Base-by-base conservation (phyloP, 2,329 filamentous ascomycete species). In the Phoma sp. region DNA sequence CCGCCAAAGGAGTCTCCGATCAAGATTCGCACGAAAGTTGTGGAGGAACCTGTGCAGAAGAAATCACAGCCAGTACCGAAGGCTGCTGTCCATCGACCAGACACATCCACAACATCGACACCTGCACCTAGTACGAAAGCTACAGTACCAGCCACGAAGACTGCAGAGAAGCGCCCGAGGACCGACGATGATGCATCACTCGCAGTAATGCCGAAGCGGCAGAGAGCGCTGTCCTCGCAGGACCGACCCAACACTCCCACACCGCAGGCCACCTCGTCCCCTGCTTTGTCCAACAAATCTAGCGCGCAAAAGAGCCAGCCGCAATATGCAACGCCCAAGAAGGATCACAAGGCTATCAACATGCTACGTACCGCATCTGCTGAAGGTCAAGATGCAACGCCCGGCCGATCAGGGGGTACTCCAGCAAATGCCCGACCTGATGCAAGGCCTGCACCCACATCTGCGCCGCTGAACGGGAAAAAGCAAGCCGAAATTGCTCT, bases 351-450 rank as follows among this genome's bases (percentile, higher is more conserved):
- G 34, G 62, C 71, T 1, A 53, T 73, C 47, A 69, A 61, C 45
- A 75, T 76, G 74, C 54, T 72, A 32, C 74, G 74, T 10, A 68
- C 68, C 1, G 56, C 50, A 21, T 77, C 74, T 1, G 57, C 68
- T 9, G 72, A 75, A 15, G 67, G 74, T 34, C 60, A 67, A 29
- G 70, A 74, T 36, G 55, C 68, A 11, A 75, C 72, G 3, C 73
- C 73, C 29, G 73, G 71, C 4, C 68, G 68, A 23, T 71, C 70
- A 23, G 73, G 63, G 3, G 54, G 62, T 15, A 72, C 72, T 30
- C 70, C 71, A 21, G 54, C 67, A 7, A 56, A 56, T 17, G 53
- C 52, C 15, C 66, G 71, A 42, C 49, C 54, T 12, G 67, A 74
- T 33, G 34, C 52, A 18, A 69, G 66, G 40, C 37, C 50, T 32